These are phyloP conservation scores for Colletotrichum tanaceti DNA, from an alignment of 2,329 filamentous ascomycete genomes.

Conservation along the genomic window DNA sequence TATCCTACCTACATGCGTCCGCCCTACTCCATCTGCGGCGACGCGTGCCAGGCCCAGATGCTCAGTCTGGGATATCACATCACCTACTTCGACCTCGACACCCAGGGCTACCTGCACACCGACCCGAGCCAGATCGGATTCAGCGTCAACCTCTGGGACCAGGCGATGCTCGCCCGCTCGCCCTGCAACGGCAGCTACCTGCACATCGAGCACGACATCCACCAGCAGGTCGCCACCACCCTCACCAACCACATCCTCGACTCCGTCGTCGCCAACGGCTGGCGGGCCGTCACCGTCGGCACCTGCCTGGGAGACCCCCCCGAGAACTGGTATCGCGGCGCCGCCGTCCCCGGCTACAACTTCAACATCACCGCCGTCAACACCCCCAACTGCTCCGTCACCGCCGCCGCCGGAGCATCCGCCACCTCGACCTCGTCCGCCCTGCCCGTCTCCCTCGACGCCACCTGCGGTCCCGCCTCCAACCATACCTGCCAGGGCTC, in stretches of 20 bases:
- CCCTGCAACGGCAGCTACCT: conserved; percentile 44
- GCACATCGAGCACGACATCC: conserved; percentile 56
- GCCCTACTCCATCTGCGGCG: conserved; percentile 36
- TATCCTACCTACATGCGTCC: conserved; percentile 60
- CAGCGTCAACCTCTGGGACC: conserved; percentile 51
- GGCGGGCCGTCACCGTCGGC: conserved; percentile 56
- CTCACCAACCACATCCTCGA: conserved; percentile 51
- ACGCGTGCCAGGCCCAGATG: conserved; percentile 41
- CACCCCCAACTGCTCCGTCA: conserved; percentile 18
- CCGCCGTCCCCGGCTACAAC: conserved; percentile 43
- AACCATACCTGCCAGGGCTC: conserved; percentile 51
- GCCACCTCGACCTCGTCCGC: conserved; percentile 40
- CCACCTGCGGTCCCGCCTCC: conserved; percentile 48
- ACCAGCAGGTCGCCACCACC: conserved; percentile 55
- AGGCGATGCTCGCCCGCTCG: conserved; percentile 46
- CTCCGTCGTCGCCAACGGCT: conserved; percentile 43
- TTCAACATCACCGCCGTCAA: conserved; percentile 29
- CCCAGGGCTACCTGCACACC: conserved; percentile 44
- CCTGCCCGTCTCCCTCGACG: conserved; percentile 48
- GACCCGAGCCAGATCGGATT: conserved; percentile 44
- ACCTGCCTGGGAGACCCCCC: conserved; percentile 58
- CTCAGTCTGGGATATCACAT: conserved; percentile 30
- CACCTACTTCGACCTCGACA: conserved; percentile 45
- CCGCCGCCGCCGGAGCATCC: conserved; percentile 16
- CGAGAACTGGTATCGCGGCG: conserved; percentile 59